A percentile compares a stretch with the other conserved stretches of the same genome.
Evolutionary conservation across 2,329 filamentous ascomycete genomes (phyloP).

Genomic region (Ophiostoma piceae): DNA sequence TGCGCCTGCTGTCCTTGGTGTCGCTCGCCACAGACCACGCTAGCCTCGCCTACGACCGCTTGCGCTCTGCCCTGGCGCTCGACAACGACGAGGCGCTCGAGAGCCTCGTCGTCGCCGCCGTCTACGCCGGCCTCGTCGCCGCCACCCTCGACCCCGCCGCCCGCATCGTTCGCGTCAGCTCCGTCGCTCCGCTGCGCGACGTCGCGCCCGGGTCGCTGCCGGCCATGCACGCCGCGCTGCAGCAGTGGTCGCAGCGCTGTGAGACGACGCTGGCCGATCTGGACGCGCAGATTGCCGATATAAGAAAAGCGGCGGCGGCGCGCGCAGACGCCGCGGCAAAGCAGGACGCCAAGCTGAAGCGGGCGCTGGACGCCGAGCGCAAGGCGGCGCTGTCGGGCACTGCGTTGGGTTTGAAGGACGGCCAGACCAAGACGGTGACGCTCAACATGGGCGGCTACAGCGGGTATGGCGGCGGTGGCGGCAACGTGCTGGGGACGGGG

Average conservation of each 20-base stretch:
- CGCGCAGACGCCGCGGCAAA: constrained; percentile 48
- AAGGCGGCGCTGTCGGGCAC: constrained; percentile 13
- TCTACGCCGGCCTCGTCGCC: constrained; percentile 77
- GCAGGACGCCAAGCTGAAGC: constrained; percentile 46
- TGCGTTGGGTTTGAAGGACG: constrained; percentile 14
- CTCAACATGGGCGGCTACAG: constrained; percentile 18
- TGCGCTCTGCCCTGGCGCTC: constrained; percentile 64
- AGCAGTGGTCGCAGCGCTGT: constrained; percentile 75
- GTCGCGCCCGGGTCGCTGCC: constrained; percentile 68
- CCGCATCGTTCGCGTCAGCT: constrained; percentile 68
- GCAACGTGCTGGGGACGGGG: too few relatives aligned
- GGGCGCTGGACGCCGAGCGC: constrained; percentile 43
- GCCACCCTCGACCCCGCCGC: constrained; percentile 78
- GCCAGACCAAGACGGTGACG: constrained; percentile 27
- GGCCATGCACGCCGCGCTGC: constrained; percentile 61
- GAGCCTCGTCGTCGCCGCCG: constrained; percentile 75
- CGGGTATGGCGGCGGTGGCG: too few relatives aligned
- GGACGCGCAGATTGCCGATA: constrained; percentile 64
- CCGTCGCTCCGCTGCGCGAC: constrained; percentile 81
- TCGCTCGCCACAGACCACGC: constrained; percentile 64
- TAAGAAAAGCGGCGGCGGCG: constrained; percentile 54
- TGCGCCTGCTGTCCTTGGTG: constrained; percentile 84
- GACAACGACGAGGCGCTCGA: constrained; percentile 68
- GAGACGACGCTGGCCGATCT: constrained; percentile 66
- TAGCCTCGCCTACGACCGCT: constrained; percentile 66